Evolutionary conservation across 1,284 basidiomycete species (phyloP), one percentile per base, ranked within the genome.

Genomic region (Cryptococcus sp.): DNA sequence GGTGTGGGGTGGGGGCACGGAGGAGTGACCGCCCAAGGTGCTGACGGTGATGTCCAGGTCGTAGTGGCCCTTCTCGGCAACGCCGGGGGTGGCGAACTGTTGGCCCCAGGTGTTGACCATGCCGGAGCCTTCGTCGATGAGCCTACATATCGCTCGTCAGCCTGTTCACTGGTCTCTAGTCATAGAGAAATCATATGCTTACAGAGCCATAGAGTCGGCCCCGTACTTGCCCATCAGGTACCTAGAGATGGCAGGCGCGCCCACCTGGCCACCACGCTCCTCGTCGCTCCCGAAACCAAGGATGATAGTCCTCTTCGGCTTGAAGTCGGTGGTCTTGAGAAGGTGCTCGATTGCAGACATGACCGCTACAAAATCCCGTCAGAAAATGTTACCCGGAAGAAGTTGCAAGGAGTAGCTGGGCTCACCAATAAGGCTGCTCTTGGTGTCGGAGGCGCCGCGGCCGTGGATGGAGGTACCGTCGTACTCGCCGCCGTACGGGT

Each of bases 381-480:
- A 12, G 13, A 9, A 15, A n/a, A 18, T 18, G 36, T 53, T 33
- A 45, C 16, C 44, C 45, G n/a, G 3, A 4, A 12, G 15, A 38
- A 4, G 21, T 3, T n/a, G n/a, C 7, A 4, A 28, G 6, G 21
- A 46, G 15, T 21, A 39, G 43, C 18, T 9, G 20, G 23, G 33
- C 58, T 37, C n/a, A 60, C 58, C 58, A 56, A 86, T 82, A 55
- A 86, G 68, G 4, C 81, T 81, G 37, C 80, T 78, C 67, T 86
- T 86, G 70, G 85, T 83, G 56, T 86, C 85, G n/a, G 75, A 46
- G 3, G 63, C 80, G 15, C 85, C 85, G 53, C 85, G 77, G 4
- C 84, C 85, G 82, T 83, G 85, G 38, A 86, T 64, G 20, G 9
- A 56, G 52, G 35, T 66, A 80, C 84, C 85, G 65, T 87, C 84